phyloP scores from a whole-genome alignment of 2,329 filamentous ascomycete genomes.

The Ceratocystis huliohia region DNA sequence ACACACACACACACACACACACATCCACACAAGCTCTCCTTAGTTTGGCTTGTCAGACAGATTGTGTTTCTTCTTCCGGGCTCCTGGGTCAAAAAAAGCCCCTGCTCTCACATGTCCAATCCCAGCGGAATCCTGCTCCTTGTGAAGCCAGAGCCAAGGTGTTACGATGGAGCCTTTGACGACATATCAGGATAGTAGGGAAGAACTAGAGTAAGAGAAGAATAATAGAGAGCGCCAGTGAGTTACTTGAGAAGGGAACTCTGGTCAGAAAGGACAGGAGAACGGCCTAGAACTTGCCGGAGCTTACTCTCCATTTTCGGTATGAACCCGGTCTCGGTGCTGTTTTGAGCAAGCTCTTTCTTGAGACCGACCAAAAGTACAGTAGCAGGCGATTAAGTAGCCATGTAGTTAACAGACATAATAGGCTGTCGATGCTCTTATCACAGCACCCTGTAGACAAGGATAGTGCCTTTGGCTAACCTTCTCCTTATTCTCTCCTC shows the following conservation, averaged over 20 bases:
- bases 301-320: neutral
- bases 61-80: constrained; percentile 6
- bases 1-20: neutral
- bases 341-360: neutral
- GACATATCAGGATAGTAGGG: neutral
- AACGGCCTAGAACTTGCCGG: neutral
- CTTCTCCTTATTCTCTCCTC: neutral
- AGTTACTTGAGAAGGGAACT: too few species aligned
- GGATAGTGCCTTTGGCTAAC: neutral
- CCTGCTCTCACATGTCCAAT: constrained; percentile 8
- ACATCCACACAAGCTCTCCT: neutral
- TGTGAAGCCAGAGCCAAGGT: neutral
- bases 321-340: neutral
- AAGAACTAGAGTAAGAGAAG: neutral
- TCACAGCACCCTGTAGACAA: neutral
- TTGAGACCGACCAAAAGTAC: neutral
- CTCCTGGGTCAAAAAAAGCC: constrained; percentile 6
- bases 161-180: neutral
- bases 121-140: constrained; percentile 9
- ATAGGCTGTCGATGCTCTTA: neutral
- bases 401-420: neutral
- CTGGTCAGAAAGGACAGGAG: neutral
- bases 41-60: constrained; percentile 3
- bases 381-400: too few species aligned
- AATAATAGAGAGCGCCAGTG: neutral